These are phyloP conservation scores for Omphalotus olearius DNA, from an alignment of 1,284 basidiomycete species.

Conservation along the genomic window DNA sequence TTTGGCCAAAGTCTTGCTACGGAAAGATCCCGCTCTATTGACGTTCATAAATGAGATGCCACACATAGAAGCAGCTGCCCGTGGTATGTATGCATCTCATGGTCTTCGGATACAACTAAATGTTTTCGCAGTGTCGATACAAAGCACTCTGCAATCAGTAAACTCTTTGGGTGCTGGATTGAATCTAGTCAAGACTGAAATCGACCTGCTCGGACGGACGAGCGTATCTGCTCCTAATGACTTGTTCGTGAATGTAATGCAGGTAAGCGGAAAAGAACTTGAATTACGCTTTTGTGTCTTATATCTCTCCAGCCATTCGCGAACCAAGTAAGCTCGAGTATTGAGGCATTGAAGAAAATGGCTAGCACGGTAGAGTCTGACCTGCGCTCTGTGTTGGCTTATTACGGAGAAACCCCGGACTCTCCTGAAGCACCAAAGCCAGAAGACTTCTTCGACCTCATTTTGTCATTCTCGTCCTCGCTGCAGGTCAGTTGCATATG, in stretches of 20 bases:
- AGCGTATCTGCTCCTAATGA: conserved; percentile 41
- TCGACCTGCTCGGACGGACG: conserved; percentile 37
- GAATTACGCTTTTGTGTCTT: neutral
- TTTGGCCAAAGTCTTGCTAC: conserved; percentile 70
- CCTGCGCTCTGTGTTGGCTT: conserved; percentile 53
- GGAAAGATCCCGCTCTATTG: conserved; percentile 61
- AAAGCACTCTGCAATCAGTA: conserved; percentile 57
- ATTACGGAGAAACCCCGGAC: conserved; percentile 71
- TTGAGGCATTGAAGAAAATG: conserved; percentile 67
- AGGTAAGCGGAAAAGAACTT: conserved; percentile 34
- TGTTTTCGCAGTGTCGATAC: conserved; percentile 57
- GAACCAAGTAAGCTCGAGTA: conserved; percentile 30
- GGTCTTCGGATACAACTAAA: neutral
- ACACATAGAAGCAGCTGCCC: conserved; percentile 77
- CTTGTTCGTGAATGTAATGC: conserved; percentile 62
- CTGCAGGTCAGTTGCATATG: conserved; percentile 47
- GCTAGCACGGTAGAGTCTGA: conserved; percentile 53
- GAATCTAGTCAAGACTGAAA: conserved; percentile 53
- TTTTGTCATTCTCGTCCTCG: conserved; percentile 70
- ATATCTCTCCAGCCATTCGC: conserved; percentile 50
- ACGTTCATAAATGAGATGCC: conserved; percentile 81
- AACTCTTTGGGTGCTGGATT: conserved; percentile 56
- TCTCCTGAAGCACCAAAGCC: conserved; percentile 61
- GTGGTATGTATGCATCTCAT: conserved; percentile 44
- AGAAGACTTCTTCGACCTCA: conserved; percentile 76